phyloP scores from a whole-genome alignment of 257 asterid genomes.

The Rubia yunnanensis region DNA sequence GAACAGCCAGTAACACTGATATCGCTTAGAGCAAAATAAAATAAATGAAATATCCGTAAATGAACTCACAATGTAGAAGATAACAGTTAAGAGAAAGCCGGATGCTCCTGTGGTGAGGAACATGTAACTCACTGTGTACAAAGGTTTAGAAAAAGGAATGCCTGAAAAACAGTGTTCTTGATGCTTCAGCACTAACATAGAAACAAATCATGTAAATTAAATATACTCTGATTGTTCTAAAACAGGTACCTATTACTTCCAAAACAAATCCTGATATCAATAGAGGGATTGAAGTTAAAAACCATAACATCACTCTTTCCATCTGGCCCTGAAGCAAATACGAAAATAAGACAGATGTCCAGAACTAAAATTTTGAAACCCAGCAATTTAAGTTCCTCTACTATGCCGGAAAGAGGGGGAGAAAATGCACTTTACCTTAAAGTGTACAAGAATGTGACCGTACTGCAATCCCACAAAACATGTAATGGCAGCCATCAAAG shows the following conservation, averaged over 20 bases:
- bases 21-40: neutral
- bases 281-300: constrained; percentile 51
- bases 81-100: constrained; percentile 43
- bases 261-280: constrained; percentile 44
- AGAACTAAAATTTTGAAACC: constrained; percentile 2
- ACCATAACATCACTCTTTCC: constrained; percentile 56
- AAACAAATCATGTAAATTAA: neutral
- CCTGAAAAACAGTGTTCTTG: constrained; percentile 35
- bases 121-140: constrained; percentile 80
- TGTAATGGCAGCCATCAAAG: constrained; percentile 83
- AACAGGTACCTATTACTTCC: constrained; percentile 38
- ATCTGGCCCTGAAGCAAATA: constrained; percentile 41
- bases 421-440: constrained; percentile 39
- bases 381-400: constrained; percentile 5
- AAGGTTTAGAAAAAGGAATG: constrained; percentile 68
- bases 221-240: neutral
- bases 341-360: constrained; percentile 3
- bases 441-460: constrained; percentile 78
- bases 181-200: constrained; percentile 1
- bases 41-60: neutral
- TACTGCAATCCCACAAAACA: constrained; percentile 74
- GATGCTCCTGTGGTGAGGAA: constrained; percentile 80
- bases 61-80: constrained; percentile 61
- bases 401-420: constrained; percentile 10
- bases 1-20: neutral